These are phyloP conservation scores for Sequoiadendron giganteum DNA, from an alignment of 75 land plant genomes.

Conservation along the genomic window DNA sequence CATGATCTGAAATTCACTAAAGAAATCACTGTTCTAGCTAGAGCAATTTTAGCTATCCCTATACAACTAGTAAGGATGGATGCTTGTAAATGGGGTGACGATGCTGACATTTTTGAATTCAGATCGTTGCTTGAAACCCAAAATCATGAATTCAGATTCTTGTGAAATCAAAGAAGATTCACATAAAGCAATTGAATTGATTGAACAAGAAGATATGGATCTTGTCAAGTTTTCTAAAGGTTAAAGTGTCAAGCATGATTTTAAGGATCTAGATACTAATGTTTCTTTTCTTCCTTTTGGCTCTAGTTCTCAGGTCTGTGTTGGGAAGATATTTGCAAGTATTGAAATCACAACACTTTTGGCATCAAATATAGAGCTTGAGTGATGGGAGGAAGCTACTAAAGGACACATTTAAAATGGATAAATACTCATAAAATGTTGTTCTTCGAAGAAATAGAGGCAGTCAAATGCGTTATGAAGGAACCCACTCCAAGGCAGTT, in stretches of 20 bases:
- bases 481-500: too few species aligned
- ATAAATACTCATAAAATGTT: too few species aligned
- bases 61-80: constrained; percentile 59
- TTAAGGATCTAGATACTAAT: constrained; percentile 33
- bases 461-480: too few species aligned
- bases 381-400: too few species aligned
- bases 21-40: constrained; percentile 49
- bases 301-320: constrained; percentile 55
- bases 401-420: too few species aligned
- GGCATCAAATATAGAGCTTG: neutral
- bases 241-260: constrained; percentile 10
- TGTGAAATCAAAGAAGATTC: neutral
- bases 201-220: neutral
- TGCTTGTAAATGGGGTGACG: constrained; percentile 50
- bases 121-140: constrained; percentile 37
- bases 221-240: neutral
- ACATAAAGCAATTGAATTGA: neutral
- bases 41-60: constrained; percentile 58
- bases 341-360: constrained; percentile 33
- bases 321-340: constrained; percentile 49
- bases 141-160: neutral
- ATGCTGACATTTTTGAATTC: constrained; percentile 62
- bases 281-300: constrained; percentile 67
- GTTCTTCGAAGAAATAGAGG: too few species aligned
- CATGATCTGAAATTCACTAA: constrained; percentile 40